Base-by-base conservation (phyloP, 345 rosid genomes). In the Hibiscus syriacus region DNA sequence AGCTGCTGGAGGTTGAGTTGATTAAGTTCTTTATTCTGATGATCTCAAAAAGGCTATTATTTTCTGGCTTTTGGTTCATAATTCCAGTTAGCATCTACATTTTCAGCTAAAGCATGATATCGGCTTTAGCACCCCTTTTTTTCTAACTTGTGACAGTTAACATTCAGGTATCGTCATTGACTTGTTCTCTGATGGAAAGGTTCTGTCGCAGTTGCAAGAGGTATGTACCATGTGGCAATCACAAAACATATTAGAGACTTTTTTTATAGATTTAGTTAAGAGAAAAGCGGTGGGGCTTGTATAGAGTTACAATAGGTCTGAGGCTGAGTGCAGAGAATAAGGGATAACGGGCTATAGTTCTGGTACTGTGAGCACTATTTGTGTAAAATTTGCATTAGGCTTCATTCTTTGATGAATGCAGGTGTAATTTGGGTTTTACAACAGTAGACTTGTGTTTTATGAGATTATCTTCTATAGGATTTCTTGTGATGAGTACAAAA, bases 101-200 rank as follows among this genome's bases (percentile, higher is more conserved):
- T 36, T 36, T 36, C 39, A 36, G 39, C 39, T 36, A 36, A 36
- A 36, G 9, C 39, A 36, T 36, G 11, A 8, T 36, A 11, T 36
- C 9, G 39, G 39, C 39, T 36, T 36, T 36, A 2, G 39, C 39
- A 36, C 12, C 39, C 39, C 39, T 36, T 36, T 36, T 10, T 36
- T 36, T 11, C 39, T 36, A 36, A 36, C 39, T 36, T 36, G 39
- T 36, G 39, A 65, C 43, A 49, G 27, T 55, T 22, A 71, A 52
- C 34, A 34, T 64, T 45, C 79, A 81, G 97, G 97, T 36, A 86
- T 92, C 73, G 73, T 84, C 29, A 73, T 90, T 36, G 97, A 92
- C 74, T 79, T 92, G 85, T 92, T 92, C 48, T 64, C 75, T 1
- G 80, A 80, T 59, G 98, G 98, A 72, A 85, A 75, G 73, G 92